phyloP scores from a whole-genome alignment of 495 filamentous ascomycete species.

The Penicillium riverlandense region DNA sequence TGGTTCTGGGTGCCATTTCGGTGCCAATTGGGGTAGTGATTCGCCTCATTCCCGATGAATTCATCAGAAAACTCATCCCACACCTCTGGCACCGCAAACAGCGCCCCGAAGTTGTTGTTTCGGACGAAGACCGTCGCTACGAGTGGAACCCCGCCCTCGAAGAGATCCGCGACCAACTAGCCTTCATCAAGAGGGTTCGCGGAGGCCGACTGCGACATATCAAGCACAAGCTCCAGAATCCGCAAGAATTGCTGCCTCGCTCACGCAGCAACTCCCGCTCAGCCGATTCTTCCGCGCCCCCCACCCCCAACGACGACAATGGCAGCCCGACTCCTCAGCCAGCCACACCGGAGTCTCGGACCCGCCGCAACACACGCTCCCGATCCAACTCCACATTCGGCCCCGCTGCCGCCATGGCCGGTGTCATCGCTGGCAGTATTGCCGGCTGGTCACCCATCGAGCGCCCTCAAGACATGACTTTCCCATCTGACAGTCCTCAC shows the following conservation, averaged over 20 bases:
- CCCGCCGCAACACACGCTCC: conserved; percentile 64
- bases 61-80: conserved; percentile 49
- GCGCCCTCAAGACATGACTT: conserved; percentile 37
- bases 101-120: conserved; percentile 49
- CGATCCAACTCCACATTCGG: conserved; percentile 83
- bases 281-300: conserved; percentile 61
- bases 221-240: conserved; percentile 76
- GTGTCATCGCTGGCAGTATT: conserved; percentile 80
- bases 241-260: conserved; percentile 64
- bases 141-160: conserved; percentile 55
- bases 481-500: conserved; percentile 33
- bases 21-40: conserved; percentile 67
- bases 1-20: conserved; percentile 64
- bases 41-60: conserved; percentile 66
- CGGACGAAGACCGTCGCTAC: conserved; percentile 67
- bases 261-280: conserved; percentile 71
- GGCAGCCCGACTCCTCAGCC: conserved; percentile 42
- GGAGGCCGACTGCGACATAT: conserved; percentile 85
- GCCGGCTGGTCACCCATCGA: conserved; percentile 88
- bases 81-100: conserved; percentile 39
- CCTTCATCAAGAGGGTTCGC: conserved; percentile 62
- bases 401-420: conserved; percentile 74
- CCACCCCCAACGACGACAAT: conserved; percentile 54
- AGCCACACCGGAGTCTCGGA: conserved; percentile 66
- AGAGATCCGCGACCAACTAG: conserved; percentile 72